These are phyloP conservation scores for Fusarium sp. DNA, from an alignment of 2,329 filamentous ascomycete species.

Conservation along the genomic window DNA sequence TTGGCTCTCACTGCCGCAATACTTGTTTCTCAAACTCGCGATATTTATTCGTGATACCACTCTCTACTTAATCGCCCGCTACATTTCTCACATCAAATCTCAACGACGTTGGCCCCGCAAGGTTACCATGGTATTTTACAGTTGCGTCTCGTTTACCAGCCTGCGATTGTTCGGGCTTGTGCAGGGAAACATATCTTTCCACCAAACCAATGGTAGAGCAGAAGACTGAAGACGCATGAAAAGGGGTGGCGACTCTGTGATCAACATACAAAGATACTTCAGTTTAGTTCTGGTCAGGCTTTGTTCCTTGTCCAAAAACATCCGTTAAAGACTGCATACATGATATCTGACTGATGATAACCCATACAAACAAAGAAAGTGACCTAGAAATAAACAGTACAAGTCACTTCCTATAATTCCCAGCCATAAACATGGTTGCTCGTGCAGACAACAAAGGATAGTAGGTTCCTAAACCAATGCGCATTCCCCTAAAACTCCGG, in stretches of 20 bases:
- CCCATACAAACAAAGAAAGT: neutral
- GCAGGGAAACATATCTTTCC: neutral
- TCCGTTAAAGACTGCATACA: neutral
- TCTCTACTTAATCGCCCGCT: accelerated
- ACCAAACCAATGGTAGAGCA: neutral
- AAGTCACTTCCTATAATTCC: neutral
- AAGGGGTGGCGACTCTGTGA: too few species aligned
- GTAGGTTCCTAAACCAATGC: neutral
- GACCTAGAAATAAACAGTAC: neutral
- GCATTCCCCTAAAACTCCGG: neutral
- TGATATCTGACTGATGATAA: neutral
- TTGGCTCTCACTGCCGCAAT: neutral
- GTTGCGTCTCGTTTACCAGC: neutral
- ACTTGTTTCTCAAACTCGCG: neutral
- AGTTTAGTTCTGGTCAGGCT: neutral
- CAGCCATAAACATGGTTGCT: neutral
- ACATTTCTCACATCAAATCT: too few species aligned
- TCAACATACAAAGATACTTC: neutral
- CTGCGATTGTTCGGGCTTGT: neutral
- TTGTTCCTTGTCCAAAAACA: neutral
- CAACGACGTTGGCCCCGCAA: neutral
- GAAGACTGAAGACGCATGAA: neutral
- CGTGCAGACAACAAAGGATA: neutral
- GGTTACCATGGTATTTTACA: too few species aligned
- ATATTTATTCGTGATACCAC: too few species aligned